Conservation (phyloP, 106 monocot species). For the Apostasia shenzhenica region DNA sequence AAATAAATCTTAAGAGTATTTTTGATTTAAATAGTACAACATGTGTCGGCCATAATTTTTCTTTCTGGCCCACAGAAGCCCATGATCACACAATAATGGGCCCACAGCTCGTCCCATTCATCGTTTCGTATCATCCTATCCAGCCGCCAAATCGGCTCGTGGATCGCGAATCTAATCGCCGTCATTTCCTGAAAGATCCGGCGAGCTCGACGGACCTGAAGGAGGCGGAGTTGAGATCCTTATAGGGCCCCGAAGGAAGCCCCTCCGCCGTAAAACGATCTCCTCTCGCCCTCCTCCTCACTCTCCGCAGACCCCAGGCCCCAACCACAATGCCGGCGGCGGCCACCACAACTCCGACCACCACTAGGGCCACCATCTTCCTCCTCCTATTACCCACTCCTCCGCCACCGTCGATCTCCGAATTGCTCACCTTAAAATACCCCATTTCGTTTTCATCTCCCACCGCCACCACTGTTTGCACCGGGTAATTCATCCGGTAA, state of each 20-base stretch:
- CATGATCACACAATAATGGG: too few relatives aligned
- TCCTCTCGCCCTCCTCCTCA: slow-evolving; percentile 4
- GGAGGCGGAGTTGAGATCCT: slow-evolving; percentile 31
- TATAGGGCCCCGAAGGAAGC: slow-evolving; percentile 39
- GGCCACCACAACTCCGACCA: slow-evolving; percentile 13
- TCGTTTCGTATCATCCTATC: too few relatives aligned
- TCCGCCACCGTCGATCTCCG: not conserved
- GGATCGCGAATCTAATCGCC: not conserved
- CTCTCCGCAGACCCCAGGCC: slow-evolving; percentile 23
- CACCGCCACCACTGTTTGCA: slow-evolving; percentile 44
- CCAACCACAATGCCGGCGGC: slow-evolving; percentile 8
- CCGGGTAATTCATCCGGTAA: slow-evolving; percentile 60
- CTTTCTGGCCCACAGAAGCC: too few relatives aligned
- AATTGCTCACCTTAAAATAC: slow-evolving; percentile 63
- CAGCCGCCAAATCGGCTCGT: too few relatives aligned
- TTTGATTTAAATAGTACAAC: too few relatives aligned
- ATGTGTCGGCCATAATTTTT: too few relatives aligned
- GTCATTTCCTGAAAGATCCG: slow-evolving; percentile 19
- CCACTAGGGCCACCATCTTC: slow-evolving; percentile 8
- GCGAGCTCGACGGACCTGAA: slow-evolving; percentile 42
- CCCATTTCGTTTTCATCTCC: slow-evolving; percentile 42
- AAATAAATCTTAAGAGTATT: too few relatives aligned
- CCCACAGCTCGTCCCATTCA: too few relatives aligned
- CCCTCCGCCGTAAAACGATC: slow-evolving; percentile 13
- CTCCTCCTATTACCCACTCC: slow-evolving; percentile 1